phyloP scores from a whole-genome alignment of 768 basidiomycete genomes.

The Termitomyces sp. region DNA sequence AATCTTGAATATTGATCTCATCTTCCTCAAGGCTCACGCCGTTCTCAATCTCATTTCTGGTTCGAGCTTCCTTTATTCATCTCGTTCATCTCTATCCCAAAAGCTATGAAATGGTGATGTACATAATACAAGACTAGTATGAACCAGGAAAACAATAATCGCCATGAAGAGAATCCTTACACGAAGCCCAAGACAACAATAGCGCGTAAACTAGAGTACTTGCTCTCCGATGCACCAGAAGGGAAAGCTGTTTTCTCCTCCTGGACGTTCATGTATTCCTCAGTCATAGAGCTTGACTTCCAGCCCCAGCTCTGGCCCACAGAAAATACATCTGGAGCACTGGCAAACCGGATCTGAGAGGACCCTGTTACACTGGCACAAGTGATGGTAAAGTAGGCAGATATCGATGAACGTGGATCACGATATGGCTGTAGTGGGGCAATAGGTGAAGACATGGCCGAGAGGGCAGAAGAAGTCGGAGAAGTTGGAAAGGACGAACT shows the following conservation, averaged over 20 bases:
- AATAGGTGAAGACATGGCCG: constrained; percentile 37
- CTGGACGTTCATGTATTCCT: constrained; percentile 42
- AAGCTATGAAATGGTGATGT: not conserved
- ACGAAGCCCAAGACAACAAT: constrained; percentile 77
- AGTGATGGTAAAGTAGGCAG: constrained; percentile 80
- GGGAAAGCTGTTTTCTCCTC: constrained; percentile 22
- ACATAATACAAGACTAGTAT: not conserved
- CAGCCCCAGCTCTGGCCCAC: constrained; percentile 92
- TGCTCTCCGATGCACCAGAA: constrained; percentile 13
- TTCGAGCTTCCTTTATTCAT: not conserved
- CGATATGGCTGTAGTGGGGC: constrained; percentile 66
- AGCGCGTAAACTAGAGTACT: constrained; percentile 65
- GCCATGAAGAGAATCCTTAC: constrained; percentile 21
- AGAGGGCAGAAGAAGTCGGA: constrained; percentile 18
- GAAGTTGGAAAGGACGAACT: constrained; percentile 13
- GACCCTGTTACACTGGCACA: constrained; percentile 80
- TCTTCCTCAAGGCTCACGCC: too few species aligned
- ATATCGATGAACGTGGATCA: constrained; percentile 64
- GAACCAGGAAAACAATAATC: not conserved
- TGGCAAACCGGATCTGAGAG: constrained; percentile 77
- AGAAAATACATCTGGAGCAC: constrained; percentile 80
- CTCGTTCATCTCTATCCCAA: not conserved
- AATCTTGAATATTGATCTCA: not conserved
- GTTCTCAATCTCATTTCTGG: not conserved
- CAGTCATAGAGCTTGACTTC: constrained; percentile 58